Percentiles rank a stretch among this genome's conserved stretches.
These are phyloP conservation scores for Starmerella asiatica DNA, from an alignment of 805 yeast species.

Conservation along the genomic window DNA sequence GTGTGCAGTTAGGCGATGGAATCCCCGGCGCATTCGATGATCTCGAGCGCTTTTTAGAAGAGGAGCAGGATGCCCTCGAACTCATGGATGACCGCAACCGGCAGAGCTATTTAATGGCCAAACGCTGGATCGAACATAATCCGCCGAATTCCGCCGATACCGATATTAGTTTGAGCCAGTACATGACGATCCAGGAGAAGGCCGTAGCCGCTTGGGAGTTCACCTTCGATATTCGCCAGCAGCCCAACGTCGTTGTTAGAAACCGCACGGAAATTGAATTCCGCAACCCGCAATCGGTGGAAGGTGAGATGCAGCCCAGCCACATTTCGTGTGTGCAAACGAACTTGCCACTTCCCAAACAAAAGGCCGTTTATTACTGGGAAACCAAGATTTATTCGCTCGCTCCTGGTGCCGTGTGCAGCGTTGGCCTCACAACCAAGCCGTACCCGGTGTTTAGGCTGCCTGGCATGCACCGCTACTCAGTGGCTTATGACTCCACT, in stretches of 20 bases:
- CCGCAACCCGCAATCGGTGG: constrained; percentile 34
- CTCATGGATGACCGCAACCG: constrained; percentile 42
- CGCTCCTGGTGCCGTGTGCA: constrained; percentile 36
- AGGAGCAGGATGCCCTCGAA: constrained; percentile 48
- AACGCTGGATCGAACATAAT: constrained; percentile 32
- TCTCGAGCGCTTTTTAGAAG: constrained; percentile 45
- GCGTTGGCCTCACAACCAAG: constrained; percentile 68
- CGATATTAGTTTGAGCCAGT: constrained; percentile 42
- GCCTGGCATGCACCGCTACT: constrained; percentile 81
- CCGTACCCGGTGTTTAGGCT: constrained; percentile 91
- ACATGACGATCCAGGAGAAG: constrained; percentile 62
- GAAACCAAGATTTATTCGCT: constrained; percentile 72
- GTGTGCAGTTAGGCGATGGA: constrained; percentile 30
- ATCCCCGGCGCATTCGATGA: constrained; percentile 52
- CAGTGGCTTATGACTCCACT: constrained; percentile 74
- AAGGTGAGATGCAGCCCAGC: background rate
- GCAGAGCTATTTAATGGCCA: constrained; percentile 53
- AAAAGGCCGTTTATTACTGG: constrained; percentile 76
- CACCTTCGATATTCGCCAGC: constrained; percentile 34
- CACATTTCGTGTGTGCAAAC: constrained; percentile 48
- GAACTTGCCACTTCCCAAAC: constrained; percentile 70
- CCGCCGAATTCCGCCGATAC: constrained; percentile 34
- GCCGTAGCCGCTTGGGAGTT: constrained; percentile 89
- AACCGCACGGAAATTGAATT: constrained; percentile 44
- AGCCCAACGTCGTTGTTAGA: constrained; percentile 43